These are phyloP conservation scores for Acacia confusa DNA, from an alignment of 306 rosid species.

Conservation along the genomic window DNA sequence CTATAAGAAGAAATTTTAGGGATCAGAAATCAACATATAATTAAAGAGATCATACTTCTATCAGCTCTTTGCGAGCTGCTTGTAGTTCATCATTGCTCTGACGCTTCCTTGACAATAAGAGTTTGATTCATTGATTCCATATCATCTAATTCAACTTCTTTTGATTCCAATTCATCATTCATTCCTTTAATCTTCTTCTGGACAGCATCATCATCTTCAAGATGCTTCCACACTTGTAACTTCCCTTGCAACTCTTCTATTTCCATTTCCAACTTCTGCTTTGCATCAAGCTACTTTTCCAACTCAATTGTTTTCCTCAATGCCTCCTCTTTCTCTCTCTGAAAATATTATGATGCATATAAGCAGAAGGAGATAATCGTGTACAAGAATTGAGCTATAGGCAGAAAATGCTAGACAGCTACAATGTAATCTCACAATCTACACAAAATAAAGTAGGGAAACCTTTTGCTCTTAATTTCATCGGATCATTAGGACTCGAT, in stretches of 20 bases:
- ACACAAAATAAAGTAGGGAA: conserved; percentile 21
- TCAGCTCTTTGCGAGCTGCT: conserved; percentile 80
- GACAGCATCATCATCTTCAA: conserved; percentile 84
- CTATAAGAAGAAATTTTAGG: background rate
- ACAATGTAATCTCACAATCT: conserved; percentile 17
- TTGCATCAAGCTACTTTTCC: conserved; percentile 85
- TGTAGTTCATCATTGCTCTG: conserved; percentile 89
- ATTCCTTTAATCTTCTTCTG: conserved; percentile 77
- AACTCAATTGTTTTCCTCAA: conserved; percentile 70
- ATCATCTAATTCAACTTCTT: conserved; percentile 52
- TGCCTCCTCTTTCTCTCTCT: conserved; percentile 92
- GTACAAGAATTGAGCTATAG: conserved; percentile 6
- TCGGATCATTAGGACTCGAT: no score
- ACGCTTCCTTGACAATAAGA: conserved; percentile 82
- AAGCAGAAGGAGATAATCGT: conserved; percentile 20
- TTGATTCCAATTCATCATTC: conserved; percentile 58
- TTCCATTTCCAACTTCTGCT: conserved; percentile 94
- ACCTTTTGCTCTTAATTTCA: conserved; percentile 95
- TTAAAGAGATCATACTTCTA: conserved; percentile 42
- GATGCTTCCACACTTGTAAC: conserved; percentile 92
- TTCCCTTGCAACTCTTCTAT: conserved; percentile 90
- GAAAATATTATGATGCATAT: conserved; percentile 35
- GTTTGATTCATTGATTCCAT: conserved; percentile 56
- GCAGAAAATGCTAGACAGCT: background rate
- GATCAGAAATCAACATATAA: background rate